phyloP scores from a whole-genome alignment of 1,139 yeast species.

The Candida sanyaensis region DNA sequence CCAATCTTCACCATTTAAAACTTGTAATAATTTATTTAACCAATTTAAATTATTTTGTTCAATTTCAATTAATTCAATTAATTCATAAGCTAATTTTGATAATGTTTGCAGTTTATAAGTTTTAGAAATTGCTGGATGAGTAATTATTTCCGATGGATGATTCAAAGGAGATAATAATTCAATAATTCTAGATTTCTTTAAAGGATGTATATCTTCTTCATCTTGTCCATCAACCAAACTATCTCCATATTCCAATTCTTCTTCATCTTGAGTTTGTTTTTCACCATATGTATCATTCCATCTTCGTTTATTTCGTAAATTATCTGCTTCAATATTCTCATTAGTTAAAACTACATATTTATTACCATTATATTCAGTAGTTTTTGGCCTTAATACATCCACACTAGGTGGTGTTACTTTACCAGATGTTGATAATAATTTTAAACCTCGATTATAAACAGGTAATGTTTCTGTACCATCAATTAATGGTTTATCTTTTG shows the following conservation, averaged over 20 bases:
- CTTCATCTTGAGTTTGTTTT: slow-evolving; percentile 20
- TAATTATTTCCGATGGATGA: slow-evolving; percentile 77
- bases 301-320: slow-evolving; percentile 33
- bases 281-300: slow-evolving; percentile 28
- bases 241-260: slow-evolving; percentile 14
- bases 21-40: slow-evolving; percentile 69
- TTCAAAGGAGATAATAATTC: slow-evolving; percentile 74
- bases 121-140: slow-evolving; percentile 67
- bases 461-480: slow-evolving; percentile 16
- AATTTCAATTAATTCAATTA: slow-evolving; percentile 73
- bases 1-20: slow-evolving; percentile 87
- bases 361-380: slow-evolving; percentile 46
- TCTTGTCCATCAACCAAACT: slow-evolving; percentile 26
- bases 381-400: slow-evolving; percentile 30
- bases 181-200: slow-evolving; percentile 39
- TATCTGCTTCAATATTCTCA: slow-evolving; percentile 32
- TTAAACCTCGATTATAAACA: slow-evolving; percentile 38
- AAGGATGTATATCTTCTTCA: slow-evolving; percentile 34
- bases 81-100: slow-evolving; percentile 63
- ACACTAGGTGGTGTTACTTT: slow-evolving; percentile 16
- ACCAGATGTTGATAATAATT: slow-evolving; percentile 18
- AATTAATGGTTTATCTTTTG: slow-evolving; percentile 6
- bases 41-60: slow-evolving; percentile 78
- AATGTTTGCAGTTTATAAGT: slow-evolving; percentile 58
- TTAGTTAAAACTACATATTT: slow-evolving; percentile 42